Conservation (phyloP, 768 basidiomycete species). For the Boletus pseudopeckii region DNA sequence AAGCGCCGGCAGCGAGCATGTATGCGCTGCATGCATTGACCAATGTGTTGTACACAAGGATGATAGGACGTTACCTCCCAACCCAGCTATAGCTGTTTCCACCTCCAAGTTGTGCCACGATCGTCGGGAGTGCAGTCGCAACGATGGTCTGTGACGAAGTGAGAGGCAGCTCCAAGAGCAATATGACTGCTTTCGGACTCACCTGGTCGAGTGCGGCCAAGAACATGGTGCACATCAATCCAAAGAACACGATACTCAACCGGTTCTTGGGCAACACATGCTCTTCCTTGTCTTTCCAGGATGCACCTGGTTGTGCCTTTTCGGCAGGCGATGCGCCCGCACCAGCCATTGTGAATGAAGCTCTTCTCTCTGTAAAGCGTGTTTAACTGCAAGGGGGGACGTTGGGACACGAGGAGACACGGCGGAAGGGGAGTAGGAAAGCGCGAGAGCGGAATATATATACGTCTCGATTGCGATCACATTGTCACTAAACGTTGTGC, state of each 20-base stretch:
- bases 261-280: conserved; percentile 46
- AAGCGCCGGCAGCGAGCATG: conserved; percentile 61
- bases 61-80: conserved; percentile 45
- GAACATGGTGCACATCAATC: conserved; percentile 29
- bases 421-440: neutral
- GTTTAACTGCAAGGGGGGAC: neutral
- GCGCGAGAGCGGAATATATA: neutral
- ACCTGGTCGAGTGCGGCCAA: conserved; percentile 62
- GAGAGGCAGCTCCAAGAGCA: neutral
- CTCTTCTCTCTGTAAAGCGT: neutral
- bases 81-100: conserved; percentile 71
- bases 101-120: conserved; percentile 61
- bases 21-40: conserved; percentile 53
- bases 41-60: neutral
- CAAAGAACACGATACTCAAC: conserved; percentile 25
- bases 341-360: conserved; percentile 4
- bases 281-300: conserved; percentile 54
- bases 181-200: conserved; percentile 1
- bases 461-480: too few species aligned
- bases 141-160: conserved; percentile 51
- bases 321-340: neutral
- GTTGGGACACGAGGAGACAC: neutral
- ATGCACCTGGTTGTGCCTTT: conserved; percentile 41
- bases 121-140: conserved; percentile 74
- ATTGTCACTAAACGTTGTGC: too few species aligned